phyloP scores from a whole-genome alignment of 1,284 basidiomycete genomes.

The Sanghuangporus sanghuang region DNA sequence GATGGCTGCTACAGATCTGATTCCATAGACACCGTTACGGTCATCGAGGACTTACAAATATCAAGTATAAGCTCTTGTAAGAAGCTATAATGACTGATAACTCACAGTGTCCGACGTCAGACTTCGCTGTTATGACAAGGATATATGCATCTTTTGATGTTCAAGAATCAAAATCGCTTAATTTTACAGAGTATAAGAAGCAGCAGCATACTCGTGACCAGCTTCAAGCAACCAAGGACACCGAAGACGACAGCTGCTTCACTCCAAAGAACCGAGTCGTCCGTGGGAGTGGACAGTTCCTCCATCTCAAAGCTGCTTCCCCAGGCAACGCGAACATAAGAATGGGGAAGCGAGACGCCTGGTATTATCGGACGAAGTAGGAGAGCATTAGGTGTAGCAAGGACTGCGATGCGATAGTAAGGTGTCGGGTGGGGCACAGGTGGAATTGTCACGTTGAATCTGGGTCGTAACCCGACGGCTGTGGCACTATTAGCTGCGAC shows the following conservation, averaged over 20 bases:
- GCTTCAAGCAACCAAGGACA: conserved; percentile 61
- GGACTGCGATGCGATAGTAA: conserved; percentile 57
- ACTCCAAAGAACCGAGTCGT: conserved; percentile 42
- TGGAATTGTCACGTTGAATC: conserved; percentile 44
- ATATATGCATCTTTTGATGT: conserved; percentile 9
- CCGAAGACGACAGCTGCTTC: conserved; percentile 61
- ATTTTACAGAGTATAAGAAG: conserved; percentile 5
- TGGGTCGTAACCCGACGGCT: conserved; percentile 45
- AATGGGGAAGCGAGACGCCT: conserved; percentile 29
- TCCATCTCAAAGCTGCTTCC: conserved; percentile 52
- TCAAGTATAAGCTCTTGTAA: not conserved
- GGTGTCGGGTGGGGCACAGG: conserved; percentile 69
- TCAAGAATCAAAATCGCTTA: conserved; percentile 1
- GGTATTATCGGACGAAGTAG: conserved; percentile 53
- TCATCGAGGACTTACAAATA: conserved; percentile 10
- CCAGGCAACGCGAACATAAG: conserved; percentile 58
- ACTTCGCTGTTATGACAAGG: conserved; percentile 17
- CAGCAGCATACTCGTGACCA: conserved; percentile 52
- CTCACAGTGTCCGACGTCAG: conserved; percentile 14
- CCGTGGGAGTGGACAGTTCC: conserved; percentile 37
- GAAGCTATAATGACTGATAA: not conserved
- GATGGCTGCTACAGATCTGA: conserved; percentile 17
- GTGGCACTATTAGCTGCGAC: not conserved
- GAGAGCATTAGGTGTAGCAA: conserved; percentile 55
- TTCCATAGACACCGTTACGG: conserved; percentile 11